phyloP scores from a whole-genome alignment of 495 filamentous ascomycete genomes.

The Bryoglossum gracile region DNA sequence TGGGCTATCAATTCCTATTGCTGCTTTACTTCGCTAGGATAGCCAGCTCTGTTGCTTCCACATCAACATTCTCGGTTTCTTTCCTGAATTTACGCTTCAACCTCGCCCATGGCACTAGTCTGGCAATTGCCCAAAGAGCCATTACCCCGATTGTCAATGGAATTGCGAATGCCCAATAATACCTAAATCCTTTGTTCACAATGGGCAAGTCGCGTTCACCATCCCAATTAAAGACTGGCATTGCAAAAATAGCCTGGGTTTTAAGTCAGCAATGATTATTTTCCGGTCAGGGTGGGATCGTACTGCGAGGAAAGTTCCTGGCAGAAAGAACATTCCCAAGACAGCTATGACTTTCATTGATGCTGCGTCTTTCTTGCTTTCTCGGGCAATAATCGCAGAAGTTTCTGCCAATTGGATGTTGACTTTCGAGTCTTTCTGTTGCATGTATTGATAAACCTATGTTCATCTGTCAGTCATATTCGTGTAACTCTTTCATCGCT shows the following conservation, averaged over 20 bases:
- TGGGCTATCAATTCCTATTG: no score
- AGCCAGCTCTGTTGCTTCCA: no score
- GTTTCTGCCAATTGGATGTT: slow-evolving; percentile 9
- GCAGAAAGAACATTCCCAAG: slow-evolving; percentile 22
- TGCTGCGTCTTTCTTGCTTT: slow-evolving; percentile 9
- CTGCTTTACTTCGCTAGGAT: no score
- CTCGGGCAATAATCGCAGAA: slow-evolving; percentile 2
- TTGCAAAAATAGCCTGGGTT: slow-evolving; percentile 7
- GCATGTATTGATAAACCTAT: slow-evolving; percentile 18
- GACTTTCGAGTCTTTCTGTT: slow-evolving; percentile 10
- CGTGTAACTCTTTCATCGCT: no score
- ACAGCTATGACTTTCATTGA: slow-evolving; percentile 22
- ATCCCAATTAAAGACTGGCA: slow-evolving; percentile 9
- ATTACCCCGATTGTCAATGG: slow-evolving; percentile 6
- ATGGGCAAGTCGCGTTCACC: background rate
- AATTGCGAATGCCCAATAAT: slow-evolving; percentile 5
- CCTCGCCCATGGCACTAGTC: slow-evolving; percentile 4
- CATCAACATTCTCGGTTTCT: background rate
- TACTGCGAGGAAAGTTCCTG: slow-evolving; percentile 20
- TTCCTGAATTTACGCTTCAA: background rate
- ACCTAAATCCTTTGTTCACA: slow-evolving; percentile 2
- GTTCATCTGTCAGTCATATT: background rate
- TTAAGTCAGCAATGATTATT: background rate
- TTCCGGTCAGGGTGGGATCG: no score
- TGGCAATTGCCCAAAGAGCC: background rate